Conservation (phyloP, 2,329 filamentous ascomycete genomes). For the Ophiostoma perfectum region DNA sequence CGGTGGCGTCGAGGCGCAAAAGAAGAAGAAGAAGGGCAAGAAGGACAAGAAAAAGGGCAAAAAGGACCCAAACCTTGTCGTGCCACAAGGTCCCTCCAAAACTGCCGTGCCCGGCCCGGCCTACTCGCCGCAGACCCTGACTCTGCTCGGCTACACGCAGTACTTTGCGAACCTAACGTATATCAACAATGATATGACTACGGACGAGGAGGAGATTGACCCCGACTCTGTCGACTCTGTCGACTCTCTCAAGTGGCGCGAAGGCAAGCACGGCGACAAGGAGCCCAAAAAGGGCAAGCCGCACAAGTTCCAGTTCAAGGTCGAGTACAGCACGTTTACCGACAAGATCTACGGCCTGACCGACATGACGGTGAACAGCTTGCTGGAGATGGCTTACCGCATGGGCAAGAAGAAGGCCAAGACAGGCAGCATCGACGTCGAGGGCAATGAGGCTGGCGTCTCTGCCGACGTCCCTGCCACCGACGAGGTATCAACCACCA, state of each 20-base stretch:
- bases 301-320: slow-evolving; percentile 63
- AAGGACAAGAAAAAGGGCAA: slow-evolving; percentile 15
- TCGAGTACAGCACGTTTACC: slow-evolving; percentile 80
- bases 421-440: slow-evolving; percentile 28
- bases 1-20: slow-evolving; percentile 7
- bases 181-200: slow-evolving; percentile 67
- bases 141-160: slow-evolving; percentile 75
- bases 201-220: slow-evolving; percentile 27
- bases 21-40: slow-evolving; percentile 19
- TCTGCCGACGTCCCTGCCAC: slow-evolving; percentile 30
- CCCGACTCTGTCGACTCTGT: slow-evolving; percentile 27
- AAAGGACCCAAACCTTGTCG: slow-evolving; percentile 51
- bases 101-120: slow-evolving; percentile 75
- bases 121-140: slow-evolving; percentile 79
- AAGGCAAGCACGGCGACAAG: slow-evolving; percentile 59
- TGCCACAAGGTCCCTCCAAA: slow-evolving; percentile 69
- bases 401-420: slow-evolving; percentile 51
- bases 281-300: slow-evolving; percentile 50
- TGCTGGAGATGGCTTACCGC: slow-evolving; percentile 70
- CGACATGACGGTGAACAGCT: slow-evolving; percentile 80
- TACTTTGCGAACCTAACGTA: slow-evolving; percentile 92
- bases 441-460: slow-evolving; percentile 27
- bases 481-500: slow-evolving; percentile 39
- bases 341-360: slow-evolving; percentile 69
- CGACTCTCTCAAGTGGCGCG: slow-evolving; percentile 47